Conservation (phyloP, 768 basidiomycete species). For the Podaxis sp. region DNA sequence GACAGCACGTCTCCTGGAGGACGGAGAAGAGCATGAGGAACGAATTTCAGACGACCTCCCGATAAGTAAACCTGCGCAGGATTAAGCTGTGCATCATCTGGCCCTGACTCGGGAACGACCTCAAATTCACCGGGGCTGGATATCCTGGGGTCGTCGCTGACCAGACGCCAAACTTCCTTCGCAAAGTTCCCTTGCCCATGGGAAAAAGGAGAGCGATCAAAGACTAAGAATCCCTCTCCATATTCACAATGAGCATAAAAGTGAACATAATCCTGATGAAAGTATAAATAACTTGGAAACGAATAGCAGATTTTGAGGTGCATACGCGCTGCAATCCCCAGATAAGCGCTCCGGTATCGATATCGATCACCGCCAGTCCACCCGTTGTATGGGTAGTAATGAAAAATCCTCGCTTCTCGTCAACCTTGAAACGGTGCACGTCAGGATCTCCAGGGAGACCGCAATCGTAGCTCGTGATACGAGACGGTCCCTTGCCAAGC, state of each 20-base stretch:
- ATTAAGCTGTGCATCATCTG: constrained; percentile 17
- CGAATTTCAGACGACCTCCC: constrained; percentile 11
- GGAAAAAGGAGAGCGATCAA: constrained; percentile 50
- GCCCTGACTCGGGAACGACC: constrained; percentile 13
- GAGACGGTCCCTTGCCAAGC: constrained; percentile 49
- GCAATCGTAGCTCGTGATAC: constrained; percentile 35
- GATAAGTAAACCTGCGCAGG: background rate
- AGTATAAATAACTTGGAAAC: background rate
- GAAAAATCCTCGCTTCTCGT: constrained; percentile 57
- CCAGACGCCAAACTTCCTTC: constrained; percentile 73
- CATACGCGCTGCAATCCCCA: constrained; percentile 55
- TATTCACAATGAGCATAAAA: constrained; percentile 73
- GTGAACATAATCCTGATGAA: constrained; percentile 41
- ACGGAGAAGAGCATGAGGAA: constrained; percentile 17
- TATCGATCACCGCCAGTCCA: constrained; percentile 58
- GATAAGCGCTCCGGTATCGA: constrained; percentile 46
- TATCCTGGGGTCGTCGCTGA: constrained; percentile 28
- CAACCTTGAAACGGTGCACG: constrained; percentile 78
- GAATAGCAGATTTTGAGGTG: background rate
- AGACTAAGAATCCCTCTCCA: constrained; percentile 66
- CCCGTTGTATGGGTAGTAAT: constrained; percentile 57
- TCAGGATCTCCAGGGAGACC: constrained; percentile 28
- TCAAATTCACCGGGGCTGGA: constrained; percentile 8
- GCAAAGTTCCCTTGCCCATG: constrained; percentile 18
- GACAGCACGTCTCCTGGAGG: constrained; percentile 5